Evolutionary conservation across 768 basidiomycete genomes (phyloP).

Genomic region (Trametes meyenii): DNA sequence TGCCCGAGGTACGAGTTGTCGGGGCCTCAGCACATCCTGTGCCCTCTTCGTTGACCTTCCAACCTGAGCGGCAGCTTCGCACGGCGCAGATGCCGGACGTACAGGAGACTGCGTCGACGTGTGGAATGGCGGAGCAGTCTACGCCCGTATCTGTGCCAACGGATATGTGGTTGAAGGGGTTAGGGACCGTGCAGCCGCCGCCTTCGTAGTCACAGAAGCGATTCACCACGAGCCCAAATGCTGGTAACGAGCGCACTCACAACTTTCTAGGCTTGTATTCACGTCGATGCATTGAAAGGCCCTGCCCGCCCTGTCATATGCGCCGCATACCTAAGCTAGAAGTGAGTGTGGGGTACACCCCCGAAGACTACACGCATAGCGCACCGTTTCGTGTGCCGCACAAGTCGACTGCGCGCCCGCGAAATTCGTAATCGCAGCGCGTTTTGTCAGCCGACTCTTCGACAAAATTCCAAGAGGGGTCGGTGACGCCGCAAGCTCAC

Average conservation of each 20-base stretch:
- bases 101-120: slow-evolving; percentile 36
- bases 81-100: slow-evolving; percentile 33
- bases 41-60: slow-evolving; percentile 6
- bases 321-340: slow-evolving; percentile 3
- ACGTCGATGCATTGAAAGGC: slow-evolving; percentile 38
- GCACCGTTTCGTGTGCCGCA: slow-evolving; percentile 27
- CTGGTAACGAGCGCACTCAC: slow-evolving; percentile 29
- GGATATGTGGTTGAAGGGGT: slow-evolving; percentile 27
- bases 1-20: not conserved
- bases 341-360: not conserved
- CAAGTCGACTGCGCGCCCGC: slow-evolving; percentile 26
- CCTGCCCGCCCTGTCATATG: slow-evolving; percentile 17
- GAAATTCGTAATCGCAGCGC: not conserved
- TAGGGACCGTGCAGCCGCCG: slow-evolving; percentile 37
- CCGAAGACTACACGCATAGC: slow-evolving; percentile 20
- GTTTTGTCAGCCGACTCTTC: slow-evolving; percentile 11
- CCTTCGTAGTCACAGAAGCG: slow-evolving; percentile 26
- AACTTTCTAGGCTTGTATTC: slow-evolving; percentile 31
- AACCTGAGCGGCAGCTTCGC: slow-evolving; percentile 31
- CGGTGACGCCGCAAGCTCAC: slow-evolving; percentile 4
- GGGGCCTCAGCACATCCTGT: slow-evolving; percentile 22
- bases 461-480: slow-evolving; percentile 18
- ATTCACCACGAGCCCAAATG: not conserved
- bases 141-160: slow-evolving; percentile 25
- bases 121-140: slow-evolving; percentile 38